Conservation (phyloP, 2,329 filamentous ascomycete species). For the Niveomyces coronatus region DNA sequence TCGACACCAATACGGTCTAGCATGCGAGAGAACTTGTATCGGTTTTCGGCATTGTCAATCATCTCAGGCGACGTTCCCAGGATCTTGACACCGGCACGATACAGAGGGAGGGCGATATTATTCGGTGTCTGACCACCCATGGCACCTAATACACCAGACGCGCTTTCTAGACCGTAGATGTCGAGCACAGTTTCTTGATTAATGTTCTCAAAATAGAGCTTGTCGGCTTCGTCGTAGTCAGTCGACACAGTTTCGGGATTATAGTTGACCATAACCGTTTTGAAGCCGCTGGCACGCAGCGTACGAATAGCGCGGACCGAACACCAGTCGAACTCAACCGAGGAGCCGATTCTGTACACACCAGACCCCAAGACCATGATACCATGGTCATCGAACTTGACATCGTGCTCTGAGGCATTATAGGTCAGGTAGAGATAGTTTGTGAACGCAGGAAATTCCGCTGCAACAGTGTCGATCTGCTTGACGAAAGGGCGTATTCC, state of each 20-base stretch:
- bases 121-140: conserved; percentile 98
- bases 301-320: conserved; percentile 91
- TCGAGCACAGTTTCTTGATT: conserved; percentile 83
- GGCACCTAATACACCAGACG: conserved; percentile 78
- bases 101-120: conserved; percentile 87
- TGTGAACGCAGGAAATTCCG: conserved; percentile 87
- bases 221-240: conserved; percentile 90
- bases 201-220: conserved; percentile 94
- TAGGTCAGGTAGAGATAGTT: conserved; percentile 98
- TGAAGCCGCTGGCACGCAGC: conserved; percentile 70
- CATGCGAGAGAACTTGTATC: conserved; percentile 98
- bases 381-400: conserved; percentile 78
- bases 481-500: conserved; percentile 86
- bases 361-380: conserved; percentile 95
- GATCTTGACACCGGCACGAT: conserved; percentile 83
- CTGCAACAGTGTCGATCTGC: conserved; percentile 97
- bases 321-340: conserved; percentile 99
- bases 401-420: conserved; percentile 78
- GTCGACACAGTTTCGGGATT: conserved; percentile 86
- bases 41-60: conserved; percentile 96
- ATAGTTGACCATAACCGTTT: conserved; percentile 94
- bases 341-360: conserved; percentile 94
- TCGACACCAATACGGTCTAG: conserved; percentile 89
- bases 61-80: conserved; percentile 95
- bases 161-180: conserved; percentile 80